Base-by-base conservation (phyloP, 1,284 basidiomycete genomes). In the Ceratobasidium sp. region DNA sequence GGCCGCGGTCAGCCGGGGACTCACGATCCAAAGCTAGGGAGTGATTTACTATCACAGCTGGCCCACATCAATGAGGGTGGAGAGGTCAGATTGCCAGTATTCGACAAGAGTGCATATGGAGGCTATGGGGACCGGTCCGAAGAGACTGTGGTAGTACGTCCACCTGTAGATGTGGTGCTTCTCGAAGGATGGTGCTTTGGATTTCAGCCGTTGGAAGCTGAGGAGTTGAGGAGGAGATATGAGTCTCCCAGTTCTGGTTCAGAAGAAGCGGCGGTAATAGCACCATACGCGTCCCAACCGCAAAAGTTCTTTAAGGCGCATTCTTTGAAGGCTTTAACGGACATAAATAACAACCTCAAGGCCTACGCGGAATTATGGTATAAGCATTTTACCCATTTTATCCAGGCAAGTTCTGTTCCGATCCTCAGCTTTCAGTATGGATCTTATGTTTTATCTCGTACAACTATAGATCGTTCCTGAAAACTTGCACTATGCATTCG, bases 1-100 rank as follows among this genome's bases (percentile, higher is more conserved):
- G 96, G 96, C 5, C 89, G 95, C 28, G 95, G 95, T 0, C 93
- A 92, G 81, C 96, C 95, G 0, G 96, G 96, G 0, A 97, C 95
- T 12, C 95, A 97, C 82, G 95, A 97, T 82, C 84, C 95, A 26
- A 81, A 83, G 0, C 87, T 96, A 6, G 94, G 93, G 12, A 79
- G 86, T 0, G 78, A 85, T 4, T 82, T 93, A 48, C 83, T 96
- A 54, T 81, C 82, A 6, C 83, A 85, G 17, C 84, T 96, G 59
- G 87, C 87, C 80, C 80, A 81, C 10, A 89, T 90, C 80, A 89
- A 87, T 78, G 57, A 70, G n/a, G n/a, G 12, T n/a, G 65, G 48
- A 6, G 81, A 82, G 0, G 87, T 95, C 10, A 85, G 88, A 46
- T 83, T 97, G 20, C 97, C 97, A 0, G 85, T 90, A 33, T 99